Conservation (phyloP, 2,329 filamentous ascomycete species). For the Ascochyta fabae region DNA sequence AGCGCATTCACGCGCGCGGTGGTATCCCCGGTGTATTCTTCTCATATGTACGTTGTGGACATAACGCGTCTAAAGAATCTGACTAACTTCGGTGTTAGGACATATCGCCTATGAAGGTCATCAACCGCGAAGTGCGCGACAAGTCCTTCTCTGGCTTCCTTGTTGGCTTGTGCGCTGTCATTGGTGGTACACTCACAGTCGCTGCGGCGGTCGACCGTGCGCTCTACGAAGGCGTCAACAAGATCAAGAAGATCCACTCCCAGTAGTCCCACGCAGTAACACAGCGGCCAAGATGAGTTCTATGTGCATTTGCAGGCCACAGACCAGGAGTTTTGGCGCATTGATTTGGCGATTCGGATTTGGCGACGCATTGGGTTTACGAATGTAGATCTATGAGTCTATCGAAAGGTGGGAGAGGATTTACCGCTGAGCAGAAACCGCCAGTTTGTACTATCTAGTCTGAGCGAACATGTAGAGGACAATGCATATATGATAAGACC, state of each 20-base stretch:
- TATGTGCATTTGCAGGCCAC: constrained; percentile 3
- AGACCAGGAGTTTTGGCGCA: constrained; percentile 18
- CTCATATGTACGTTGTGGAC: constrained; percentile 76
- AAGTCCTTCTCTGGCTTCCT: constrained; percentile 94
- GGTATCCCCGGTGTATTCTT: constrained; percentile 99
- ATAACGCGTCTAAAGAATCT: background rate
- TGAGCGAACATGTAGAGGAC: constrained; percentile 3
- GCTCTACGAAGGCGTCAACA: constrained; percentile 84
- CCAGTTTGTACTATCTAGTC: constrained; percentile 17
- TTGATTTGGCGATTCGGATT: background rate
- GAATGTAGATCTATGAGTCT: constrained; percentile 11
- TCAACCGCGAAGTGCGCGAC: constrained; percentile 88
- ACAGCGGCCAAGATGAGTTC: background rate
- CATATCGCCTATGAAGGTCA: constrained; percentile 99
- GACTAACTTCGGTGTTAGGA: constrained; percentile 66
- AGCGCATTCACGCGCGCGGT: constrained; percentile 85
- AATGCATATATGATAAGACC: constrained; percentile 6
- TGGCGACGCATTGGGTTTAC: background rate
- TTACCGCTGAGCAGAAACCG: constrained; percentile 7
- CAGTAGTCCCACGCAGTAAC: constrained; percentile 47
- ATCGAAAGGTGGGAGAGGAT: background rate
- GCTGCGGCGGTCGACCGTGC: constrained; percentile 91
- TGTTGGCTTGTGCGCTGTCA: constrained; percentile 90
- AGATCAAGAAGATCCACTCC: constrained; percentile 84
- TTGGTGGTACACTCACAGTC: constrained; percentile 94